Base-by-base conservation (phyloP, 2,329 filamentous ascomycete species). In the Pezizomycotina sp. region DNA sequence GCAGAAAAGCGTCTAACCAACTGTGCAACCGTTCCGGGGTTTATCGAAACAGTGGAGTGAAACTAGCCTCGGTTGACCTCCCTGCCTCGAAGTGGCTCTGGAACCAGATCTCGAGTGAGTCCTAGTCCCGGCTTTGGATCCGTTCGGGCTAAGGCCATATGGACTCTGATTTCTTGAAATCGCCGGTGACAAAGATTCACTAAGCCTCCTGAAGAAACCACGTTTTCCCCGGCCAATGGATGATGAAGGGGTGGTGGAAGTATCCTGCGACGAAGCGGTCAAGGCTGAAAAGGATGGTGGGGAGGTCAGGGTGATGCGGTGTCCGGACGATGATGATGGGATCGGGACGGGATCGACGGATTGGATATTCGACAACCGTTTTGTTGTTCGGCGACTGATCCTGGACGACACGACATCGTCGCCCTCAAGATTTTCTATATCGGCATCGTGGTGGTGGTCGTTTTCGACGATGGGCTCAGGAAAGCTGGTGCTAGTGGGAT, bases 221-320 rank as follows among this genome's bases (percentile, higher is more conserved):
- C 41, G 41, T 21, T 44, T 44, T 5, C 36, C 40, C 7, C 41
- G 36, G 16, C 36, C 41, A 34, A 37, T 44, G 15, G 41, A 44
- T 15, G 41, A 44, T 1, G 41, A 44, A 10, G 41, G 36, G 7
- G 41, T 36, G 15, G 41, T 44, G 4, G 41, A 40, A 19, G 41
- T 44, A 21, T 44, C 41, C n/a, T 44, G 41, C 23, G 41, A 44
- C n/a, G 41, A 44, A 5, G 41, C 40, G 6, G 41, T 44, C 36
- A 44, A 27, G 30, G 39, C 40, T 27, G 41, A n/a, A n/a, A n/a
- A n/a, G n/a, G n/a, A n/a, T 44, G 23, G 41, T 36, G 33, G 41
- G 40, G 25, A 27, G 36, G 14, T 37, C 41, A 25, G 36, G 36
- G 8, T 36, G 40, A 27, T 35, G 41, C 14, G 41, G n/a, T n/a